These are phyloP conservation scores for Rhynchospora tenuis DNA, from an alignment of 176 grass and related monocot species.

Conservation along the genomic window DNA sequence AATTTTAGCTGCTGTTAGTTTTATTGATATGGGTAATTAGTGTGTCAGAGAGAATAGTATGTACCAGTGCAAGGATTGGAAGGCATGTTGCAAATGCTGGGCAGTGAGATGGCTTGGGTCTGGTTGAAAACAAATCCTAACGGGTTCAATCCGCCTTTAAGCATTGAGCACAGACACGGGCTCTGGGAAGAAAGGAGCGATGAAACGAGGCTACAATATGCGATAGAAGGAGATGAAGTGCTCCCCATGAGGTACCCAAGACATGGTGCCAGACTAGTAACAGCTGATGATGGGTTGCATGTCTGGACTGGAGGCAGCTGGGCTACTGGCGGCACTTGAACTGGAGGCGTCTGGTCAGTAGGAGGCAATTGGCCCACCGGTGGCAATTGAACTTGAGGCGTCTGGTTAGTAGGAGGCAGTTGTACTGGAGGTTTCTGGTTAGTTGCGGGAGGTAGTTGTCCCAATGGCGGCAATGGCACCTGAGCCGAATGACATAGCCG, in stretches of 20 bases:
- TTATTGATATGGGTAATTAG: neutral
- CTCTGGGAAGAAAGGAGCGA: constrained; percentile 42
- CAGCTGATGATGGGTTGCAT: constrained; percentile 3
- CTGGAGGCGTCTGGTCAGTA: neutral
- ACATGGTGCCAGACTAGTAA: constrained; percentile 59
- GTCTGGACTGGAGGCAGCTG: constrained; percentile 2
- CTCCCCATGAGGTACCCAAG: constrained; percentile 52
- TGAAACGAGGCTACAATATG: constrained; percentile 57
- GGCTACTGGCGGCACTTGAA: neutral
- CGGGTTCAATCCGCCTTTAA: constrained; percentile 35
- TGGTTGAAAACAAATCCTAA: constrained; percentile 55
- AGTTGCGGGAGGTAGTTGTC: constrained; percentile 3
- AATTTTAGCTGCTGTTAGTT: neutral
- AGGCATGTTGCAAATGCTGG: constrained; percentile 73
- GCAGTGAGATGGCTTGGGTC: constrained; percentile 51
- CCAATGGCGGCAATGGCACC: neutral
- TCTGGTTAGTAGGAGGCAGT: constrained; percentile 29
- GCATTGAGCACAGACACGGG: constrained; percentile 59
- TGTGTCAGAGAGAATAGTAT: neutral
- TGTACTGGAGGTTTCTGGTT: no score
- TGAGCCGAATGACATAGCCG: constrained; percentile 36
- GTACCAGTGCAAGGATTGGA: constrained; percentile 59
- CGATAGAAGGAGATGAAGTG: constrained; percentile 36
- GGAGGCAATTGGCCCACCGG: constrained; percentile 31
- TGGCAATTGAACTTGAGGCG: constrained; percentile 17